phyloP scores from a whole-genome alignment of 1,139 yeast species.

The Saccharomyces hybrid region DNA sequence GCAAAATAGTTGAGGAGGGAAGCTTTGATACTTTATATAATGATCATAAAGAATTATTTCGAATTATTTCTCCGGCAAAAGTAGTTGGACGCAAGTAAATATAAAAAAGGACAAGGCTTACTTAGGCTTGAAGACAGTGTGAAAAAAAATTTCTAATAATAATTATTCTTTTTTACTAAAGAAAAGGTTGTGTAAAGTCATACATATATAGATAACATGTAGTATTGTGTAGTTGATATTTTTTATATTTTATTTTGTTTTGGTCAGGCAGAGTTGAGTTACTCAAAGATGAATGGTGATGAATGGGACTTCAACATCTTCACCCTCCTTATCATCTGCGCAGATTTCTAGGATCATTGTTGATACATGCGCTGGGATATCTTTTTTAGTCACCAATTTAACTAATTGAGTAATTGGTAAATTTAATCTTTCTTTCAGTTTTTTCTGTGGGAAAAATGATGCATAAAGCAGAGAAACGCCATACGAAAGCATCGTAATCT shows the following conservation, averaged over 20 bases:
- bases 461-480: constrained; percentile 89
- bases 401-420: constrained; percentile 67
- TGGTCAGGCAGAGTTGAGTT: no score
- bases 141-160: no score
- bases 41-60: constrained; percentile 13
- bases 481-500: constrained; percentile 83
- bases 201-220: not conserved
- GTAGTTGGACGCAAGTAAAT: no score
- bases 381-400: constrained; percentile 76
- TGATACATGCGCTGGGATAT: constrained; percentile 65
- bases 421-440: constrained; percentile 66
- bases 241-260: constrained; percentile 2
- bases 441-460: constrained; percentile 87
- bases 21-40: constrained; percentile 24
- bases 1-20: constrained; percentile 40
- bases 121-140: no score
- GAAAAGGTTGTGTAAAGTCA: not conserved
- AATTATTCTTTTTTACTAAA: not conserved
- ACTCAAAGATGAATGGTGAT: constrained; percentile 48
- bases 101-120: no score
- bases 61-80: not conserved
- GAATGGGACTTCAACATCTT: constrained; percentile 93
- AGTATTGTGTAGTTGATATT: not conserved
- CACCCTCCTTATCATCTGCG: constrained; percentile 86
- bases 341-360: constrained; percentile 82